Evolutionary conservation across 371 early-diverging fungal species (phyloP).

Genomic region (Encephalitozoon cuniculi): DNA sequence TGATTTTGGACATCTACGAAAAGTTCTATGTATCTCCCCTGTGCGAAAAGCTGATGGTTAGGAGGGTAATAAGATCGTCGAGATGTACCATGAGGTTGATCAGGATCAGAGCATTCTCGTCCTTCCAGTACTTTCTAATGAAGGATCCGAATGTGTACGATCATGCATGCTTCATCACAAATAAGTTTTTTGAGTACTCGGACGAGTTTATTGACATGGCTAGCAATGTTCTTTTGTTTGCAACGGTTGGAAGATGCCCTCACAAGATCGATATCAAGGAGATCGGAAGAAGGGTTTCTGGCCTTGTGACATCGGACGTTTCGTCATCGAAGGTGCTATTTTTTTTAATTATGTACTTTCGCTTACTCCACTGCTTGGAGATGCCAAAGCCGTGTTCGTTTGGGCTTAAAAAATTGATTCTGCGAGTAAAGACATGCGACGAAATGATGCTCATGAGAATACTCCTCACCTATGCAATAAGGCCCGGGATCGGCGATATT

Average conservation of each 20-base stretch:
- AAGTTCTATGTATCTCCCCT: neutral
- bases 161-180: neutral
- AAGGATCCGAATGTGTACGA: neutral
- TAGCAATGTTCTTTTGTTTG: neutral
- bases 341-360: neutral
- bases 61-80: neutral
- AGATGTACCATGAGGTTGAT: neutral
- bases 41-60: neutral
- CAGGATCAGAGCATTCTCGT: neutral
- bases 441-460: neutral
- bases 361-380: neutral
- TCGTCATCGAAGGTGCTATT: neutral
- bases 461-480: neutral
- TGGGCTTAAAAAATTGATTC: neutral
- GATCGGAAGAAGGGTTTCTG: neutral
- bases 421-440: neutral
- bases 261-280: neutral
- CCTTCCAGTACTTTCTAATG: neutral
- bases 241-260: neutral
- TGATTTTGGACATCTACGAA: neutral
- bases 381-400: neutral
- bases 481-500: neutral
- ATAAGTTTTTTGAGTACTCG: neutral
- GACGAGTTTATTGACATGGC: neutral
- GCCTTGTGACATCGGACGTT: neutral